Percentiles rank a stretch among this genome's conserved stretches.
Conservation (phyloP, 352 stramenopile genomes). For the Globisporangium cystogenes region DNA sequence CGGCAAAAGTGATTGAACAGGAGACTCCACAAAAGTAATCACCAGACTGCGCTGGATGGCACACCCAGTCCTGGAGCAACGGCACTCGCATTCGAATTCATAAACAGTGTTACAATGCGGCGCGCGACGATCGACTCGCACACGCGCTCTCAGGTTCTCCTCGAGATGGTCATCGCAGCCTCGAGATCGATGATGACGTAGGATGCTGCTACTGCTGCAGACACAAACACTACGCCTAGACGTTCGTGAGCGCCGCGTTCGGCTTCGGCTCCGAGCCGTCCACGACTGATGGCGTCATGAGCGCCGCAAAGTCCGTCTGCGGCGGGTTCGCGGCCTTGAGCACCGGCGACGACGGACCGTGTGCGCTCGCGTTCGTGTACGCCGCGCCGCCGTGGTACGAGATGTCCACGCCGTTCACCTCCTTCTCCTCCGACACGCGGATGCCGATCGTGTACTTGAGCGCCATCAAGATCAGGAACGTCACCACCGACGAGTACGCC, state of each 20-base stretch:
- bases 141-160: not conserved
- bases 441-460: conserved; percentile 70
- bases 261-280: conserved; percentile 3
- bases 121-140: not conserved
- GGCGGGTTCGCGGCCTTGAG: conserved; percentile 31
- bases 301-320: conserved; percentile 18
- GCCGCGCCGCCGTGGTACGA: conserved; percentile 69
- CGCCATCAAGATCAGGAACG: conserved; percentile 62
- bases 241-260: conserved; percentile 12
- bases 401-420: conserved; percentile 73
- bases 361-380: conserved; percentile 44
- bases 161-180: not conserved
- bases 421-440: conserved; percentile 70
- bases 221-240: conserved; percentile 1
- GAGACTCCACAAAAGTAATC: not conserved
- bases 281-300: conserved; percentile 24
- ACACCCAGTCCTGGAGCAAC: no score
- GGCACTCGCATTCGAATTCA: not conserved
- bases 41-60: no score
- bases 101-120: not conserved
- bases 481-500: conserved; percentile 59
- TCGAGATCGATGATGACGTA: not conserved
- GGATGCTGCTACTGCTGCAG: no score
- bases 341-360: conserved; percentile 21
- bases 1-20: not conserved